phyloP scores from a whole-genome alignment of 2,329 filamentous ascomycete genomes.

The Neobulgaria alba region DNA sequence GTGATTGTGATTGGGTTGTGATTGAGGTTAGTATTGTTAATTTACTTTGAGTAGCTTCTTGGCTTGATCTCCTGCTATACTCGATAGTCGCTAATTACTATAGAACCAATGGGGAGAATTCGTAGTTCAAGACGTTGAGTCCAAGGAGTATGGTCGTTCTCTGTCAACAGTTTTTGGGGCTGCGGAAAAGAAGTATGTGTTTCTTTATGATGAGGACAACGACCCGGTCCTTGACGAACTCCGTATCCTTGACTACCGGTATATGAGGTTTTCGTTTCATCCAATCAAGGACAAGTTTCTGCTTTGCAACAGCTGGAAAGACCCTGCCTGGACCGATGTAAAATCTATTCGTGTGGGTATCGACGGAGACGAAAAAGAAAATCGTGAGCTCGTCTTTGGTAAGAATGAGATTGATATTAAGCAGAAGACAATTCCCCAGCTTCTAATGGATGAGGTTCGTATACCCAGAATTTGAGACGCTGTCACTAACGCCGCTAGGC shows the following conservation, averaged over 20 bases:
- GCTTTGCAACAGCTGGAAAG: constrained; percentile 85
- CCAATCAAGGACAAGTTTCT: constrained; percentile 83
- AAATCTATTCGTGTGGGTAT: constrained; percentile 68
- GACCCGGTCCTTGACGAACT: constrained; percentile 71
- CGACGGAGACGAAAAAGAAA: constrained; percentile 78
- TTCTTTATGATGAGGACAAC: constrained; percentile 59
- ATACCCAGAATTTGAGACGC: too few species aligned
- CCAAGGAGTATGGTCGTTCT: constrained; percentile 43
- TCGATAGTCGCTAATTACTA: constrained; percentile 24
- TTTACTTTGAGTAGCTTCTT: too few species aligned
- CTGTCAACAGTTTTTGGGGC: constrained; percentile 59
- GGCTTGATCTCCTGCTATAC: neutral
- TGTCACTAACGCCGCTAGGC: constrained; percentile 44
- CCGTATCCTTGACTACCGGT: constrained; percentile 80
- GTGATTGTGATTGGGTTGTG: constrained; percentile 81
- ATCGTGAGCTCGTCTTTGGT: constrained; percentile 80
- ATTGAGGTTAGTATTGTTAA: constrained; percentile 57
- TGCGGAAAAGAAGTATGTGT: constrained; percentile 48
- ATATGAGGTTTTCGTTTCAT: constrained; percentile 88
- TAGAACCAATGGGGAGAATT: constrained; percentile 96
- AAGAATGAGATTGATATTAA: constrained; percentile 87
- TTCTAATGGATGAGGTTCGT: constrained; percentile 77
- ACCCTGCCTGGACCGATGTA: constrained; percentile 78
- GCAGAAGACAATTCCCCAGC: constrained; percentile 73
- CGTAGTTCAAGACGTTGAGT: constrained; percentile 59